Evolutionary conservation across 176 grass and related monocot genomes (phyloP).

Genomic region (Pontederia crassipes): DNA sequence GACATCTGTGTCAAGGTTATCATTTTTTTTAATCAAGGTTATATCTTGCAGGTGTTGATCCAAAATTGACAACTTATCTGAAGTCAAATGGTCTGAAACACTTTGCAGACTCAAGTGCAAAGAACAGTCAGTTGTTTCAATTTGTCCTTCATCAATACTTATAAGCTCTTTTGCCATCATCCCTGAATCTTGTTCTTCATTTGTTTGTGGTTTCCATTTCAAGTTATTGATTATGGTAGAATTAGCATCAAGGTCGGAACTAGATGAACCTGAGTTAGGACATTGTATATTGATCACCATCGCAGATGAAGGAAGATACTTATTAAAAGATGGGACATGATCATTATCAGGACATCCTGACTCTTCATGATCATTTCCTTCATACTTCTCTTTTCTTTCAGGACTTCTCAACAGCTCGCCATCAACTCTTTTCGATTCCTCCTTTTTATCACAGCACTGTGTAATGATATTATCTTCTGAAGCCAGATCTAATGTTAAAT

Average conservation of each 20-base stretch:
- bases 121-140: neutral
- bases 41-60: slow-evolving; percentile 20
- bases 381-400: neutral
- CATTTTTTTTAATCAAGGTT: slow-evolving; percentile 23
- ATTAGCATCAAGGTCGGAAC: neutral
- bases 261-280: neutral
- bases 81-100: neutral
- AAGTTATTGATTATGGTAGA: slow-evolving; percentile 11
- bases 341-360: slow-evolving; percentile 1
- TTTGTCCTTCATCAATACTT: neutral
- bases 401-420: neutral
- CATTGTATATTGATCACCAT: neutral
- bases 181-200: slow-evolving; percentile 7
- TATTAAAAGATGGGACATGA: slow-evolving; percentile 1
- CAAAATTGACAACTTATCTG: slow-evolving; percentile 14
- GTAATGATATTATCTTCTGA: slow-evolving; percentile 13
- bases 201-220: slow-evolving; percentile 13
- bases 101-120: slow-evolving; percentile 2
- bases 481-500: neutral
- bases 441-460: slow-evolving; percentile 1
- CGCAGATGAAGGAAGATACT: slow-evolving; percentile 6
- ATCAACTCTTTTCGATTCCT: neutral
- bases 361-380: neutral
- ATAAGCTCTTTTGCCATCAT: slow-evolving; percentile 4
- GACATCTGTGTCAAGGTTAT: slow-evolving; percentile 21